Conservation (phyloP, 805 yeast genomes). For the Candida vartiovaarae region DNA sequence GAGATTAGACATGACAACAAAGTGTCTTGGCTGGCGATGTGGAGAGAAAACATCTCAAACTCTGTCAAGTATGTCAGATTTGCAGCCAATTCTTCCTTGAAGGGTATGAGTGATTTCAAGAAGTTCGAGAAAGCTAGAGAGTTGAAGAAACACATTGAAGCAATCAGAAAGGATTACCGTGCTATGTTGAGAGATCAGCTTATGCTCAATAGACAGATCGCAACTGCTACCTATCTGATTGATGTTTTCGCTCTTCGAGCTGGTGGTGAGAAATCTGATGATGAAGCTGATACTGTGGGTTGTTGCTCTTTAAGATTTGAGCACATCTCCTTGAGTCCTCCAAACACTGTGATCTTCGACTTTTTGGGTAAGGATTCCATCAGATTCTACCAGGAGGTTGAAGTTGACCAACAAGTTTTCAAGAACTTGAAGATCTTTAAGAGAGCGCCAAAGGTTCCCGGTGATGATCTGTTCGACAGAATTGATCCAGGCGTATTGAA, state of each 20-base stretch:
- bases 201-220: slow-evolving; percentile 86
- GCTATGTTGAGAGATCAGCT: slow-evolving; percentile 60
- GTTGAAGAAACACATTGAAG: slow-evolving; percentile 62
- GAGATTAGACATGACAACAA: slow-evolving; percentile 82
- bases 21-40: slow-evolving; percentile 94
- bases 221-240: slow-evolving; percentile 88
- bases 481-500: slow-evolving; percentile 77
- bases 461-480: slow-evolving; percentile 89
- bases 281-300: slow-evolving; percentile 97
- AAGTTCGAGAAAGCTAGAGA: slow-evolving; percentile 93
- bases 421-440: slow-evolving; percentile 83
- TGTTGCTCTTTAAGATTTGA: slow-evolving; percentile 92
- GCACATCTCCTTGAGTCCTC: slow-evolving; percentile 81
- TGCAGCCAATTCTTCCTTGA: slow-evolving; percentile 84
- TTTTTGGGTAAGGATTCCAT: slow-evolving; percentile 95
- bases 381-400: slow-evolving; percentile 85
- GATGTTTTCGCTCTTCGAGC: slow-evolving; percentile 95
- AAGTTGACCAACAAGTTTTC: slow-evolving; percentile 87
- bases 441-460: slow-evolving; percentile 81
- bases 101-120: slow-evolving; percentile 85
- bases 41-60: slow-evolving; percentile 89
- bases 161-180: slow-evolving; percentile 69
- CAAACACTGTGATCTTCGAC: slow-evolving; percentile 80
- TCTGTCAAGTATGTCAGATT: slow-evolving; percentile 82
- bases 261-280: slow-evolving; percentile 96